phyloP scores from a whole-genome alignment of 768 basidiomycete species.

The Russula sp. region DNA sequence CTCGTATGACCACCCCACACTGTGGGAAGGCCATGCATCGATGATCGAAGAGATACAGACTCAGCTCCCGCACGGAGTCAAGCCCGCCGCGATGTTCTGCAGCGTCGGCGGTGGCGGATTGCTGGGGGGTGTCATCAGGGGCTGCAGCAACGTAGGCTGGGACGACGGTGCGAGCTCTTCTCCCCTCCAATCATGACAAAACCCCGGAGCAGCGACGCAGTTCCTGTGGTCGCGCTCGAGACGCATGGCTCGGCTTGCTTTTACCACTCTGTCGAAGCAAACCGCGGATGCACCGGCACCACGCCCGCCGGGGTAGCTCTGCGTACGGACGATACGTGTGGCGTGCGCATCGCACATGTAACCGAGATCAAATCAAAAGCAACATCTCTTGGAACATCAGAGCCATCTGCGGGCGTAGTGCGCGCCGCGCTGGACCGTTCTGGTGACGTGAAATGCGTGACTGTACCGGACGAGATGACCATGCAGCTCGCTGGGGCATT shows the following conservation, averaged over 20 bases:
- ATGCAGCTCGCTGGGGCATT: not conserved
- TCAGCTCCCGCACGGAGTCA: constrained; percentile 40
- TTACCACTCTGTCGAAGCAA: constrained; percentile 62
- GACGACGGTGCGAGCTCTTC: constrained; percentile 45
- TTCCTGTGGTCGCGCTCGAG: constrained; percentile 48
- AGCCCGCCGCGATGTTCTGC: constrained; percentile 70
- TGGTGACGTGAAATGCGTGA: constrained; percentile 53
- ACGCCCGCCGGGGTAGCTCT: constrained; percentile 38
- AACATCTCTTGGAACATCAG: constrained; percentile 66
- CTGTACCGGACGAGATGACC: constrained; percentile 51
- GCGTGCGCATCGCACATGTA: constrained; percentile 54
- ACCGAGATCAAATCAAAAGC: constrained; percentile 55
- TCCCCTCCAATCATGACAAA: not conserved
- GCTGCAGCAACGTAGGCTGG: constrained; percentile 63
- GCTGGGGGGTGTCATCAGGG: constrained; percentile 60
- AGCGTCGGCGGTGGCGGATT: constrained; percentile 74
- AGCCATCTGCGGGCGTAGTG: constrained; percentile 54
- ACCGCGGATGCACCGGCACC: constrained; percentile 33
- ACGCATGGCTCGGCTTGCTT: constrained; percentile 61
- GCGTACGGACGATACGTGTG: constrained; percentile 37
- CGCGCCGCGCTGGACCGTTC: constrained; percentile 56
- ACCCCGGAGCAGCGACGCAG: constrained; percentile 30
- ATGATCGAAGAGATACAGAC: constrained; percentile 58
- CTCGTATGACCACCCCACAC: constrained; percentile 58
- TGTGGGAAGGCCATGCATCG: constrained; percentile 78